Percentiles rank a stretch among this genome's conserved stretches.
These are phyloP conservation scores for Narthecium ossifragum DNA, from an alignment of 106 monocot species.

Conservation along the genomic window DNA sequence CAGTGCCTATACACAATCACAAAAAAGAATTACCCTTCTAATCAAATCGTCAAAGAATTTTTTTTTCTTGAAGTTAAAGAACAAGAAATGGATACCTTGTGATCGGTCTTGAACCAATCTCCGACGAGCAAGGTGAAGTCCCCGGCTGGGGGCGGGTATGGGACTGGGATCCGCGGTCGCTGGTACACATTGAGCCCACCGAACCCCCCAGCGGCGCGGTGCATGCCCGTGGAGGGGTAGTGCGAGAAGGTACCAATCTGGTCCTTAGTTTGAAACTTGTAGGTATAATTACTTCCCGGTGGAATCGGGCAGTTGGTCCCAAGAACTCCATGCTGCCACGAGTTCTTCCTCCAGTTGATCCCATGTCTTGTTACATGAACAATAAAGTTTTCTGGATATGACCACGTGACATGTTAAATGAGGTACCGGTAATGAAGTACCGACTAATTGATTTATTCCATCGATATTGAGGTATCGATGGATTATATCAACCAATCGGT, in stretches of 20 bases:
- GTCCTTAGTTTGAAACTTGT: conserved; percentile 86
- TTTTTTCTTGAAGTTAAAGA: no score
- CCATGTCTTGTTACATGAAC: conserved; percentile 44
- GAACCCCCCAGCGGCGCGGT: conserved; percentile 76
- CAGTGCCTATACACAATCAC: conserved; percentile 33
- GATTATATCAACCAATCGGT: conserved; percentile 58
- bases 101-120: conserved; percentile 74
- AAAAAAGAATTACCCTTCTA: no score
- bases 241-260: conserved; percentile 87
- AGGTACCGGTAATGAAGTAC: conserved; percentile 86
- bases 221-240: conserved; percentile 78
- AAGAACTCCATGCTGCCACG: conserved; percentile 93
- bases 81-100: conserved; percentile 66
- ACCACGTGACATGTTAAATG: no score
- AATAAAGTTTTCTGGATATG: no score
- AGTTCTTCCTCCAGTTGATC: conserved; percentile 97
- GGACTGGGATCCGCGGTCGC: conserved; percentile 59
- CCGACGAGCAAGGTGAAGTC: conserved; percentile 79
- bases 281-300: conserved; percentile 70
- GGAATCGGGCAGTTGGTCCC: conserved; percentile 97
- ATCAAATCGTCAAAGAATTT: no score
- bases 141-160: conserved; percentile 46
- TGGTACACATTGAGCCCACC: conserved; percentile 67
- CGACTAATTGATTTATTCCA: conserved; percentile 86
- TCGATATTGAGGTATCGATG: conserved; percentile 77